Base-by-base conservation (phyloP, 202 grass and related monocot genomes). In the Musa balbisiana region DNA sequence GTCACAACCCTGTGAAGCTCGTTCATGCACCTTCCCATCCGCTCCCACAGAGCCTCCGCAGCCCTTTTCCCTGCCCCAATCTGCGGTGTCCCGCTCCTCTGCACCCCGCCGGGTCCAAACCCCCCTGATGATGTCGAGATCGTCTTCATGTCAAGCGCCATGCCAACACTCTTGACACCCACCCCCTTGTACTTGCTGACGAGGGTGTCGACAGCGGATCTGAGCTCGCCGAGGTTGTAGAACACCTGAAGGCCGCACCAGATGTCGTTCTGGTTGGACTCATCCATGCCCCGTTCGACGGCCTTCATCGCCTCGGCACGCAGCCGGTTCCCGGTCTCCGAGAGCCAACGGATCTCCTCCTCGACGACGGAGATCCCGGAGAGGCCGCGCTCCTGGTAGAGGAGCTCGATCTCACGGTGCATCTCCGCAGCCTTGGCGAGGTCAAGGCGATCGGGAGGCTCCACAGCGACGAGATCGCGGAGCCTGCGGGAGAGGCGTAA, bases 181-280 rank as follows among this genome's bases (percentile, higher is more conserved):
- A 83, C 62, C 21, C 84, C 83, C 74, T 87, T 98, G 76, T 91
- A 90, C 58, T 92, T 98, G 2, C 64, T 49, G 43, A 98, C 81
- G n/a, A 98, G 87, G 25, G 67, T 84, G 29, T 94, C 95, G 26
- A 98, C 95, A 4, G 91, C 84, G 11, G 89, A 87, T 78, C 88
- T 89, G 64, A 98, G 74, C 67, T 98, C 95, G 29, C 95, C 95
- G 17, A 94, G 88, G 67, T 98, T 98, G 83, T 94, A 92, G 83
- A 91, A 98, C 51, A 98, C 95, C 83, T 98, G 95, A n/a, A 98
- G 85, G 25, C 95, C 91, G 19, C 88, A 85, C 95, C 95, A 98
- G 58, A 98, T 76, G 64, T 94, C 95, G 68, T 98, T 98, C 87
- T 98, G 91, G 86, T 98, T 98, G 55, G 88, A 98, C 59, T 91